These are phyloP conservation scores for Hordeum vulgare DNA, from an alignment of 176 grass and related monocot genomes.

Conservation along the genomic window MorexV3_pseudomolecules_assembly NC_058519.1:797405-797904, in stretches of 20 bases:
- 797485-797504: neutral
- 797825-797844: too few relatives aligned
- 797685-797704: neutral
- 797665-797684: neutral
- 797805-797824: too few relatives aligned
- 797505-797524: neutral
- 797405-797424: neutral
- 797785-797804: neutral
- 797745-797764: neutral
- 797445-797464: conserved; percentile 10
- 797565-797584: neutral
- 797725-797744: neutral
- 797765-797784: neutral
- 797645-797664: neutral
- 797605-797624: neutral
- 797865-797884: too few relatives aligned
- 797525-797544: neutral
- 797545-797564: neutral
- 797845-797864: too few relatives aligned
- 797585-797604: neutral
- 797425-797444: neutral
- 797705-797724: neutral
- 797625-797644: neutral
- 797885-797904: too few relatives aligned
- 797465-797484: neutral